phyloP scores from a whole-genome alignment of 306 rosid species.

The Prunus mume region DNA sequence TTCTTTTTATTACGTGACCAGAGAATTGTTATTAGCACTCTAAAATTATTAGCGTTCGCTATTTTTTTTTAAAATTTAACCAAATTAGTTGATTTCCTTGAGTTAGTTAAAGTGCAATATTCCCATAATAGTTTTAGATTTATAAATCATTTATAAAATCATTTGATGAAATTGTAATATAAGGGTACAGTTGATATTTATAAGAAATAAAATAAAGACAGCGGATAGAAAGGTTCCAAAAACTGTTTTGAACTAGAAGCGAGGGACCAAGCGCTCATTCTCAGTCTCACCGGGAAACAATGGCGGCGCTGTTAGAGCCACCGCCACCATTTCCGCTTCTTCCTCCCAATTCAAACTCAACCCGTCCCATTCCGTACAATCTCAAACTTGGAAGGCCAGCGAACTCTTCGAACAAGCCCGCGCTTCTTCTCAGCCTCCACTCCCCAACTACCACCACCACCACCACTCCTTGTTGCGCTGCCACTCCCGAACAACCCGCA shows the following conservation, averaged over 20 bases:
- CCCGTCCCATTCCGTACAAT: slow-evolving; percentile 5
- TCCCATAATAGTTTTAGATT: no score
- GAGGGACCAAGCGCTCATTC: not conserved
- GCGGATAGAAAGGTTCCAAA: not conserved
- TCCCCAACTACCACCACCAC: not conserved
- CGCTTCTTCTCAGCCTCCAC: slow-evolving; percentile 22
- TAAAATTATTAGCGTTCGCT: no score
- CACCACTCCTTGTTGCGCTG: slow-evolving; percentile 2
- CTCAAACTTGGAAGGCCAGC: slow-evolving; percentile 17
- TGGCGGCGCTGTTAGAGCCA: slow-evolving; percentile 51
- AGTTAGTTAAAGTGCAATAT: no score
- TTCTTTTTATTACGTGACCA: no score
- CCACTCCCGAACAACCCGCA: slow-evolving; percentile 6
- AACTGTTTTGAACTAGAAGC: not conserved
- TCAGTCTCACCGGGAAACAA: not conserved
- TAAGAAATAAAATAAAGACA: not conserved
- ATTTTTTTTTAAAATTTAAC: no score
- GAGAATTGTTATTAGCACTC: no score
- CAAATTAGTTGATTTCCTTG: no score
- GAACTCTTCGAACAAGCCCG: slow-evolving; percentile 27
- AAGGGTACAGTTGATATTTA: not conserved
- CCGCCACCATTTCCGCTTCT: slow-evolving; percentile 22
- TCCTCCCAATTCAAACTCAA: slow-evolving; percentile 18
- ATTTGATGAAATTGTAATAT: no score
- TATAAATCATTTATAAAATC: no score